These are phyloP conservation scores for Avena insularis DNA, from an alignment of 176 grass and related monocot species.

Conservation along the genomic window DNA sequence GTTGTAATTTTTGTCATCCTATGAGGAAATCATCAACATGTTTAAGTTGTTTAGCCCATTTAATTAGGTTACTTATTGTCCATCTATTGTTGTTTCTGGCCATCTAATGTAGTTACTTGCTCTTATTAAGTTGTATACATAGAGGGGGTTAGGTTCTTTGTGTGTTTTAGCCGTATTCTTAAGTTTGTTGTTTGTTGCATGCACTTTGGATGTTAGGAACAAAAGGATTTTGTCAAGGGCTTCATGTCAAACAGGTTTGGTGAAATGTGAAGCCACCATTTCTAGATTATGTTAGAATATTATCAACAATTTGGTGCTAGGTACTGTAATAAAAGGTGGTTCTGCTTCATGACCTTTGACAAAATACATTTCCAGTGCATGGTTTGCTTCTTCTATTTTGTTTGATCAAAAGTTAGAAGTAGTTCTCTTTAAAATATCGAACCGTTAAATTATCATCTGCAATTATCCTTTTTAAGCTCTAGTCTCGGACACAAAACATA, in stretches of 20 bases:
- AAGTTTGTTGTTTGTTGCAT: no score
- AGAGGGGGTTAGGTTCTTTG: no score
- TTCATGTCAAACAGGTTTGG: conserved; percentile 74
- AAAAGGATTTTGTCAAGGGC: conserved; percentile 81
- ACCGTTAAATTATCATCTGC: not conserved
- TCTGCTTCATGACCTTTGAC: conserved; percentile 3
- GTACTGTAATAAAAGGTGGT: not conserved
- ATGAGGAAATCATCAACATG: no score
- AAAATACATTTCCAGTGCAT: not conserved
- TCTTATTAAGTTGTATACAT: no score
- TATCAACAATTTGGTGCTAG: not conserved
- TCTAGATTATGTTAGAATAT: not conserved
- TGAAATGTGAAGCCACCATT: not conserved
- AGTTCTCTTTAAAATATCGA: not conserved
- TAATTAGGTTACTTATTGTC: no score
- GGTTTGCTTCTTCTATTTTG: conserved; percentile 15
- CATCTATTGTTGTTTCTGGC: no score
- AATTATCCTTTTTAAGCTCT: conserved; percentile 16
- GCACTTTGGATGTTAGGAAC: conserved; percentile 71
- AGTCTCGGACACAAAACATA: conserved; percentile 66
- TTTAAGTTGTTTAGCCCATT: no score
- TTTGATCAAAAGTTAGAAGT: conserved; percentile 9
- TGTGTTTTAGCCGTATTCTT: no score
- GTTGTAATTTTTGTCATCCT: no score
- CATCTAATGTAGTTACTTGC: no score